A percentile compares a stretch with the other conserved stretches of the same genome.
Evolutionary conservation across 2,329 filamentous ascomycete genomes (phyloP).

Genomic region (Microcyclospora tardicrescens): DNA sequence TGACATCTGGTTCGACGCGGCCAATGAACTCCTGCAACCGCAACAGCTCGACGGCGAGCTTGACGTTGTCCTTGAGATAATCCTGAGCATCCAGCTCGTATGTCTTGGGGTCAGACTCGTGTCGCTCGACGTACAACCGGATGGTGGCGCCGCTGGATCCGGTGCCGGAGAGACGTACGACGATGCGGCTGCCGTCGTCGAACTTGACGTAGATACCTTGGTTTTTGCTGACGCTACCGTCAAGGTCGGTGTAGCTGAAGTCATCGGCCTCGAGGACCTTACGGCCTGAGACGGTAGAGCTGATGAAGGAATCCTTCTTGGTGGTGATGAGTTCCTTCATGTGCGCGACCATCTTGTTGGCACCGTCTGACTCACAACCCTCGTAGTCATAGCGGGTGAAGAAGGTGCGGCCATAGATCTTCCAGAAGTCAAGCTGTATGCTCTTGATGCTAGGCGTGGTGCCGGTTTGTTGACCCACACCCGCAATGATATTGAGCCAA

Average conservation of each 20-base stretch:
- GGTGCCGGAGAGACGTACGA: constrained; percentile 88
- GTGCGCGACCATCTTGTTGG: constrained; percentile 76
- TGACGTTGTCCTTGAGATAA: constrained; percentile 82
- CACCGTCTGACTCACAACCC: constrained; percentile 79
- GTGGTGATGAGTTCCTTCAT: constrained; percentile 64
- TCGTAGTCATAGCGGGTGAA: constrained; percentile 99
- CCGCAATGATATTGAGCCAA: constrained; percentile 97
- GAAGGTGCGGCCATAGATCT: constrained; percentile 89
- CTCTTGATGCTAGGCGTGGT: constrained; percentile 84
- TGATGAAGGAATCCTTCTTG: constrained; percentile 61
- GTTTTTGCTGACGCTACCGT: constrained; percentile 88
- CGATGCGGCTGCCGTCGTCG: constrained; percentile 85
- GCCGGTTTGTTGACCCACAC: constrained; percentile 68
- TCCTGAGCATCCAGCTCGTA: constrained; percentile 79
- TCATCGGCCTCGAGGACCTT: constrained; percentile 84
- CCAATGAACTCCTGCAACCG: constrained; percentile 91
- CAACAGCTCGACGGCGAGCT: constrained; percentile 69
- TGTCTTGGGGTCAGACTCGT: constrained; percentile 66
- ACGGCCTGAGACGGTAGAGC: constrained; percentile 66
- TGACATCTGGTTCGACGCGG: constrained; percentile 87
- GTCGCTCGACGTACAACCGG: constrained; percentile 92
- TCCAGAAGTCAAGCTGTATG: constrained; percentile 97
- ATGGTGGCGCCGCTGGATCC: constrained; percentile 94
- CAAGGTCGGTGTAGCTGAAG: constrained; percentile 98
- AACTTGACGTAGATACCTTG: constrained; percentile 94